phyloP scores from a whole-genome alignment of 257 asterid species.

The Mentha longifolia region DNA sequence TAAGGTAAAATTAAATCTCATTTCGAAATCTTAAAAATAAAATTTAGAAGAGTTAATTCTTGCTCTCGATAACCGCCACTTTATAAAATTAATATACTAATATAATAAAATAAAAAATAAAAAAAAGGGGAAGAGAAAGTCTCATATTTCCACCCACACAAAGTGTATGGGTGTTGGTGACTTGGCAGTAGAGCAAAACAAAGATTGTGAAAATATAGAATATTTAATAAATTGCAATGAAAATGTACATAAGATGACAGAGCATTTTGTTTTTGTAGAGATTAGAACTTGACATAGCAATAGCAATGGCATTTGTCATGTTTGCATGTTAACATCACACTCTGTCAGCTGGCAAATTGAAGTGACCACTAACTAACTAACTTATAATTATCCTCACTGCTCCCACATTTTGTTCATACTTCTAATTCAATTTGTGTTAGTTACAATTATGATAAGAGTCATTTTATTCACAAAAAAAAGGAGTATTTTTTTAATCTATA shows the following conservation, averaged over 20 bases:
- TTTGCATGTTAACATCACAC: conserved; percentile 43
- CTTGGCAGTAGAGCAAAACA: conserved; percentile 13
- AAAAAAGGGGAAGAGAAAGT: background rate
- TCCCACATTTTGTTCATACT: conserved; percentile 17
- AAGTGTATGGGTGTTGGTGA: conserved; percentile 25
- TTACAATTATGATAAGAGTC: too few relatives aligned
- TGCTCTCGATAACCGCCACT: too few relatives aligned
- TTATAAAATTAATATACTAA: too few relatives aligned
- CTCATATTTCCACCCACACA: background rate
- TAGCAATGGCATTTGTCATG: conserved; percentile 26
- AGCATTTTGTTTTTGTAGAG: conserved; percentile 39
- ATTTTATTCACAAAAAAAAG: too few relatives aligned
- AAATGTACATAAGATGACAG: conserved; percentile 24
- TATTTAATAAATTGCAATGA: background rate
- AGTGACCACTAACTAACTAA: conserved; percentile 46
- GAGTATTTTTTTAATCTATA: too few relatives aligned
- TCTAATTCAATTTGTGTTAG: too few relatives aligned
- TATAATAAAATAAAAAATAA: too few relatives aligned
- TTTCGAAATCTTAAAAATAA: too few relatives aligned
- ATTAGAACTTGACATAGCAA: conserved; percentile 38
- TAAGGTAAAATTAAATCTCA: too few relatives aligned
- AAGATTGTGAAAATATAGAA: background rate
- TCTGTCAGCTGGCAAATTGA: conserved; percentile 42
- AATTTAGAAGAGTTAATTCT: too few relatives aligned
- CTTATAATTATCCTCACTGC: conserved; percentile 13